Conservation (phyloP, 352 stramenopile species). For the Albugo candida region DNA sequence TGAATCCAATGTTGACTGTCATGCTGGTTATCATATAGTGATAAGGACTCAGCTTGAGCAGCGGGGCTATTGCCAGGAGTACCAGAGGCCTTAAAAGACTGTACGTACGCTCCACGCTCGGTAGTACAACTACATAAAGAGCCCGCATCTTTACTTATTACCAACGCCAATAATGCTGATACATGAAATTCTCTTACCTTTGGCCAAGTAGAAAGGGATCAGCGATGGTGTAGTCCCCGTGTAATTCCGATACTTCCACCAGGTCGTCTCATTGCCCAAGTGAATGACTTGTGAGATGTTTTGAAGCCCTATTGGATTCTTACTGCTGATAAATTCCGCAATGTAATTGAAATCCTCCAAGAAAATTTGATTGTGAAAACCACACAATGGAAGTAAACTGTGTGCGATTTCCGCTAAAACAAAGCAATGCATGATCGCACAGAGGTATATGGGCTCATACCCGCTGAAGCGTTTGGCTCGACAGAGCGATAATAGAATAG, state of each 20-base stretch:
- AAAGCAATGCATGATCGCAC: conserved; percentile 50
- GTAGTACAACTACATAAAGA: conserved; percentile 22
- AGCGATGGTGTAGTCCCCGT: conserved; percentile 21
- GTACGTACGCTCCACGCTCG: conserved; percentile 42
- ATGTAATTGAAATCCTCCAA: too few relatives aligned
- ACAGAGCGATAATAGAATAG: conserved; percentile 26
- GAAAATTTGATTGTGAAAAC: too few relatives aligned
- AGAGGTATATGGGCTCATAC: conserved; percentile 37
- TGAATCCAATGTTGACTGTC: conserved; percentile 37
- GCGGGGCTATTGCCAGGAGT: conserved; percentile 29
- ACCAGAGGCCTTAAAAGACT: conserved; percentile 43
- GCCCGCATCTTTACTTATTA: too few relatives aligned
- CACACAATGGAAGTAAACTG: too few relatives aligned
- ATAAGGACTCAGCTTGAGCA: conserved; percentile 59
- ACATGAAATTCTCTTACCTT: conserved; percentile 8
- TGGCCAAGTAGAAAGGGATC: conserved; percentile 28
- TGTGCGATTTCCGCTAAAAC: conserved; percentile 8
- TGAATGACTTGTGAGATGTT: conserved; percentile 2
- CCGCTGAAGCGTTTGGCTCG: conserved; percentile 30
- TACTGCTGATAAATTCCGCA: too few relatives aligned
- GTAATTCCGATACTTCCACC: conserved; percentile 47
- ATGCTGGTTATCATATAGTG: conserved; percentile 49
- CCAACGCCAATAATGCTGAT: too few relatives aligned
- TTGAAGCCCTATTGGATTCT: too few relatives aligned
- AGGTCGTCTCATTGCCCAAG: conserved; percentile 7